Conservation (phyloP, 192 early-diverging fungal species). For the Podila epicladia region DNA sequence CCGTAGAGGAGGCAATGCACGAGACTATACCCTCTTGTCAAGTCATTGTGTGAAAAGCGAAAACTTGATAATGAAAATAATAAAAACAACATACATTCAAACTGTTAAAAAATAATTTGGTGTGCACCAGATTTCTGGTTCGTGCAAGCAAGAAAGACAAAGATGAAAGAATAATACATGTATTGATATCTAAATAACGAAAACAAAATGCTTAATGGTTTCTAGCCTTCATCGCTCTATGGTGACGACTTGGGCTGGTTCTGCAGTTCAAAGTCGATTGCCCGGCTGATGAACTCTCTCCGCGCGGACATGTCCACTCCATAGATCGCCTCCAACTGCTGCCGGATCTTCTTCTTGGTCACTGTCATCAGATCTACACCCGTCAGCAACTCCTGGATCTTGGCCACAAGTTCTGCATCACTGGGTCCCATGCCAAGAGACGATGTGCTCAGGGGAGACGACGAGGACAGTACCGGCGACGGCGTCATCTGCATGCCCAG, state of each 20-base stretch:
- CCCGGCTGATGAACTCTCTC: slow-evolving; percentile 78
- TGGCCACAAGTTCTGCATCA: slow-evolving; percentile 78
- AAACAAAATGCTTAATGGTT: too few relatives aligned
- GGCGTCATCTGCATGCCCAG: slow-evolving; percentile 5
- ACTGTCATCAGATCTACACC: slow-evolving; percentile 76
- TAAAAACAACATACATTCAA: background rate
- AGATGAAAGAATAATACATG: too few relatives aligned
- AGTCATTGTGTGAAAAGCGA: background rate
- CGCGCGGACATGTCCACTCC: slow-evolving; percentile 70
- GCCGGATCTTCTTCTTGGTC: slow-evolving; percentile 86
- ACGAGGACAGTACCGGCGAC: slow-evolving; percentile 5
- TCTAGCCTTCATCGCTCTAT: background rate
- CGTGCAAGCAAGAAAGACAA: too few relatives aligned
- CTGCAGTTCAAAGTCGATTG: slow-evolving; percentile 66
- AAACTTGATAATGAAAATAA: background rate
- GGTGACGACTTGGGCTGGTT: slow-evolving; percentile 2
- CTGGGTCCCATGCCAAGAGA: slow-evolving; percentile 60
- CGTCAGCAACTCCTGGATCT: slow-evolving; percentile 77
- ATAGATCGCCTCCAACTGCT: slow-evolving; percentile 71
- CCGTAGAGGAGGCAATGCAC: background rate
- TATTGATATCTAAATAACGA: too few relatives aligned
- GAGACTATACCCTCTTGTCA: background rate
- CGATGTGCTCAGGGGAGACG: background rate
- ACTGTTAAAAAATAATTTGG: background rate
- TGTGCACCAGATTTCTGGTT: too few relatives aligned